Percentiles rank a stretch among this genome's conserved stretches.
Evolutionary conservation across 176 grass and related monocot species (phyloP).

Genomic region (Cenchrus americanus): DNA sequence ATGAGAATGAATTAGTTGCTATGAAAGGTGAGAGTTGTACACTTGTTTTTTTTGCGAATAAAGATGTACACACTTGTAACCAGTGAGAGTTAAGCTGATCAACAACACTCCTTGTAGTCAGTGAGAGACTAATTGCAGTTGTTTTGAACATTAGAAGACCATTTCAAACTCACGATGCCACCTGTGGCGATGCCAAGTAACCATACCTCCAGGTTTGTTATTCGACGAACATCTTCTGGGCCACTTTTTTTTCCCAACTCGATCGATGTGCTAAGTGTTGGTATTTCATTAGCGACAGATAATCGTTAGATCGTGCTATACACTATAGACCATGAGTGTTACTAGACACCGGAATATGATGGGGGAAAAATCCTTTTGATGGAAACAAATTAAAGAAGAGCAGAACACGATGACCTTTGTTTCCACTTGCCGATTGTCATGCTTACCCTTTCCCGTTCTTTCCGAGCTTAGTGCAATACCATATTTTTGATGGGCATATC

Average conservation of each 20-base stretch:
- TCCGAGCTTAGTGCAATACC: neutral
- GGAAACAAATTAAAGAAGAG: no score
- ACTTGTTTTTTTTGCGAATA: no score
- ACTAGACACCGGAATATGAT: neutral
- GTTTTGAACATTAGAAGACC: neutral
- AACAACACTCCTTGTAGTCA: neutral
- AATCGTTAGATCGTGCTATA: neutral
- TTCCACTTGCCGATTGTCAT: neutral
- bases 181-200: no score
- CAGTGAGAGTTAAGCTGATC: neutral
- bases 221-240: neutral
- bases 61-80: neutral
- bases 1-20: neutral
- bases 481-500: neutral
- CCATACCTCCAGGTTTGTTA: neutral
- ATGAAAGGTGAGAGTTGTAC: no score
- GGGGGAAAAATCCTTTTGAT: neutral
- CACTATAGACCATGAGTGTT: neutral
- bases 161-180: neutral
- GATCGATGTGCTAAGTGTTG: constrained; percentile 7
- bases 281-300: neutral
- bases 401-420: no score
- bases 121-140: neutral
- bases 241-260: neutral
- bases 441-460: neutral